Evolutionary conservation across 495 filamentous ascomycete species (phyloP).

Genomic region (Penicillium steckii): DNA sequence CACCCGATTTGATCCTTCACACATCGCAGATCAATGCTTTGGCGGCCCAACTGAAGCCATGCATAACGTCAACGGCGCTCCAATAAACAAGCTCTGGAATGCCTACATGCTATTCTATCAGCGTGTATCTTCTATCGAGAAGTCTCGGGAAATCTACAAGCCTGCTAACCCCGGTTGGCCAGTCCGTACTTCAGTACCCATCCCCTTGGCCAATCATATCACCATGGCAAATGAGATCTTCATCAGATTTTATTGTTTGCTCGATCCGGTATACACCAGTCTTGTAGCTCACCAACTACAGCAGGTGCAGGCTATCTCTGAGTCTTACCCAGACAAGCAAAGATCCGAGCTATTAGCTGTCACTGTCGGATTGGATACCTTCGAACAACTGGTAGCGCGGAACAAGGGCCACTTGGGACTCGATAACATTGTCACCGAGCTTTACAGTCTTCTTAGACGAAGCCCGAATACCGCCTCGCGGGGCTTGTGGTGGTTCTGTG

Average conservation of each 20-base stretch:
- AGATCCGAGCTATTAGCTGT: conserved; percentile 59
- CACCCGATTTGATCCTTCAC: conserved; percentile 66
- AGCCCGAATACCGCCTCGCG: conserved; percentile 29
- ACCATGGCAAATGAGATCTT: conserved; percentile 68
- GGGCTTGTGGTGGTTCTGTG: conserved; percentile 62
- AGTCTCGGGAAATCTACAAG: conserved; percentile 26
- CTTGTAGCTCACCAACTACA: conserved; percentile 64
- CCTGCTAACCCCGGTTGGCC: conserved; percentile 39
- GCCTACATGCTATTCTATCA: conserved; percentile 99
- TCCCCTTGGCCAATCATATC: conserved; percentile 58
- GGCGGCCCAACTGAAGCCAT: conserved; percentile 63
- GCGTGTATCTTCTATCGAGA: conserved; percentile 63
- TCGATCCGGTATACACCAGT: conserved; percentile 66
- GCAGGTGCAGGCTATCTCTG: conserved; percentile 38
- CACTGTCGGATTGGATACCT: conserved; percentile 66
- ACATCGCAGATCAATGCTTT: conserved; percentile 75
- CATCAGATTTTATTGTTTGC: conserved; percentile 76
- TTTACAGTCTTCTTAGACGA: conserved; percentile 52
- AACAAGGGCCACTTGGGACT: conserved; percentile 68
- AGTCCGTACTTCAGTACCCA: conserved; percentile 56
- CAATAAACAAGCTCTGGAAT: conserved; percentile 69
- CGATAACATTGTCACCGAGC: conserved; percentile 49
- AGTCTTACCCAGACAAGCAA: conserved; percentile 49
- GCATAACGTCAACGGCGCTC: conserved; percentile 41
- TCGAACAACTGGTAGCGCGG: conserved; percentile 77